Evolutionary conservation across 2,329 filamentous ascomycete species (phyloP).

Genomic region (Rhexocercosporidium sp.): DNA sequence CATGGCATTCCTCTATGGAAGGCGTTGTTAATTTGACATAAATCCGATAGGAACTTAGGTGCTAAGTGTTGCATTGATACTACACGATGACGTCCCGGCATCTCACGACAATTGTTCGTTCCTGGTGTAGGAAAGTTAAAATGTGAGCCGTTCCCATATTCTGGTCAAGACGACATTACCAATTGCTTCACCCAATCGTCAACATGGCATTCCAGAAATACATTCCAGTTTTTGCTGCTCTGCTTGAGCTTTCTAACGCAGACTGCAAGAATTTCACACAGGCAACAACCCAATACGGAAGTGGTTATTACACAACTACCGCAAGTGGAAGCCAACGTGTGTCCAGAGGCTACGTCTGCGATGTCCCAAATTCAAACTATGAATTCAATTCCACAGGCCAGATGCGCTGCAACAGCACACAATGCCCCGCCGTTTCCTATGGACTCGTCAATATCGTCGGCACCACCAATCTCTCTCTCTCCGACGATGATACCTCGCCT

Average conservation of each 20-base stretch:
- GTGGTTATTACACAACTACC: conserved; percentile 9
- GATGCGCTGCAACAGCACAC: conserved; percentile 8
- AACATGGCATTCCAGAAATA: neutral
- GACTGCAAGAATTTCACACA: conserved; percentile 13
- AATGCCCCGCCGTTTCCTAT: conserved; percentile 12
- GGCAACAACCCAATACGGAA: neutral
- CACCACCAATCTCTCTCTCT: conserved; percentile 21
- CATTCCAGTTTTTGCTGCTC: neutral
- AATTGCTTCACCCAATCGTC: too few species aligned
- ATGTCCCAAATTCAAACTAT: conserved; percentile 13
- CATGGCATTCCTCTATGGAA: neutral
- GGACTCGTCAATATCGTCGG: conserved; percentile 17
- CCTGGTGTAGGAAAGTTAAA: neutral
- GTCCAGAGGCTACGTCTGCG: conserved; percentile 17
- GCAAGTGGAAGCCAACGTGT: conserved; percentile 3
- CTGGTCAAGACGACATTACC: too few species aligned
- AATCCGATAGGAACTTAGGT: neutral
- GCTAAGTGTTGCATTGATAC: neutral
- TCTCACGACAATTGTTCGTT: neutral
- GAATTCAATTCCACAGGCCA: conserved; percentile 4
- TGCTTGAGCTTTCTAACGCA: neutral
- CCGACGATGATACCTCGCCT: neutral
- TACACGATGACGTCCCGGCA: neutral
- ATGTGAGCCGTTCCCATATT: neutral
- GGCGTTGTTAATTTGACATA: conserved; percentile 3